These are phyloP conservation scores for Nothophytophthora sp. DNA, from an alignment of 352 stramenopile species.

Conservation along the genomic window DNA sequence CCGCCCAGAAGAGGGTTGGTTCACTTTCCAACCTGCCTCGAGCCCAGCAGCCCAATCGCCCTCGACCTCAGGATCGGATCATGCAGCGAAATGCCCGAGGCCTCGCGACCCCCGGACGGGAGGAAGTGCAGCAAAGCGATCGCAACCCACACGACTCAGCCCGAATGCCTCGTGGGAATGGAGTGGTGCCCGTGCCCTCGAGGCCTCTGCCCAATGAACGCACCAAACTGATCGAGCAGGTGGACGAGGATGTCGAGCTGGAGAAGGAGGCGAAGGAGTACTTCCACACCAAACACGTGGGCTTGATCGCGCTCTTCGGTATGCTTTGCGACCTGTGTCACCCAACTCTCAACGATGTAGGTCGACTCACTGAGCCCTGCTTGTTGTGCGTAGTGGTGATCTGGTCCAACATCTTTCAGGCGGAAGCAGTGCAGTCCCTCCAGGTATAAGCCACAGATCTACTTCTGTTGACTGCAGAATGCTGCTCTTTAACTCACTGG, in stretches of 20 bases:
- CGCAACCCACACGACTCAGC: too few relatives aligned
- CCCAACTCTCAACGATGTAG: not conserved
- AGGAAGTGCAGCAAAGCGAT: too few relatives aligned
- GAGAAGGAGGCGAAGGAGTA: conserved; percentile 16
- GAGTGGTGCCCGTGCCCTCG: too few relatives aligned
- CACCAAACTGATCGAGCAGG: conserved; percentile 23
- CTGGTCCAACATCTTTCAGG: conserved; percentile 27
- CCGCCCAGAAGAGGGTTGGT: too few relatives aligned
- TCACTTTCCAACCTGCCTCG: too few relatives aligned
- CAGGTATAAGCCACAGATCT: conserved; percentile 16
- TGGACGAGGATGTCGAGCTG: conserved; percentile 7
- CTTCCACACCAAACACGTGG: conserved; percentile 21
- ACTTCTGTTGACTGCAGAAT: not conserved
- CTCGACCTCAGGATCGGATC: too few relatives aligned
- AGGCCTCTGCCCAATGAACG: conserved; percentile 11
- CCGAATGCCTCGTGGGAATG: too few relatives aligned
- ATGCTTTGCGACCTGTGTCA: not conserved
- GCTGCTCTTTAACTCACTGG: not conserved
- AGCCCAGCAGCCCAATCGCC: too few relatives aligned
- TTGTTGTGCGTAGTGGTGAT: conserved; percentile 17
- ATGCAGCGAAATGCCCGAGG: too few relatives aligned
- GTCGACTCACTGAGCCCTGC: not conserved
- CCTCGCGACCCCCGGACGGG: too few relatives aligned
- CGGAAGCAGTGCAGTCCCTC: conserved; percentile 26
- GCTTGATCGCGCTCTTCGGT: conserved; percentile 18